Base-by-base conservation (phyloP, 139 green algal species). In the Tetraselmis chui region DNA sequence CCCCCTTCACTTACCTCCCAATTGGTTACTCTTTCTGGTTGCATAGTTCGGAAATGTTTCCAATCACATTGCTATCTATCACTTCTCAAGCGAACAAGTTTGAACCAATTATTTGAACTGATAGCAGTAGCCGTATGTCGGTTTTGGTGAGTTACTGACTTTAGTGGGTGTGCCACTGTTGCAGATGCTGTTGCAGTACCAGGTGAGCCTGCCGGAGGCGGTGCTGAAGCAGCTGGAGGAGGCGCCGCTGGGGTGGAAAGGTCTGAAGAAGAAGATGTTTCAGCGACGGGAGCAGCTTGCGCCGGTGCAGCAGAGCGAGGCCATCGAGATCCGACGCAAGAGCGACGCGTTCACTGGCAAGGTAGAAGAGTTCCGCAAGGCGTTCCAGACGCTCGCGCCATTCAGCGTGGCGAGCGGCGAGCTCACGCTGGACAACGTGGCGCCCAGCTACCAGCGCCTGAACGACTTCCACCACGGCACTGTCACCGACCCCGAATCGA, bases 201-300 rank as follows among this genome's bases (percentile, higher is more conserved):
- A 79, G n/a, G 59, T 85, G 22, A 85, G 45, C 32, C 80, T 82
- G 76, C 76, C 82, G 2, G 87, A 91, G 0, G 78, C 59, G 26
- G 81, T 90, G 76, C 74, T 90, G 27, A 90, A 87, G 82, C 85
- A 91, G 81, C 87, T 97, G 31, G 93, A 95, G 84, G 92, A 92
- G 76, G 87, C 82, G 22, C 89, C 90, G 1, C 78, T 91, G 31
- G 76, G 76, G 2, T 93, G 90, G 91, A 89, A 88, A 76, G 77
- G 76, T 0, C 86, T 97, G 26, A 94, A 95, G 85, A 97, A 96
- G 85, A 94, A 95, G 88, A 95, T 97, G 93, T 92, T 95, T 30
- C 91, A 94, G 80, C 87, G 91, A 32, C 84, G 90, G 45, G 92
- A 95, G 88, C 85, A 91, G 86, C 85, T 97, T 76, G 85, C 90